These are phyloP conservation scores for Solanum ossicruentum DNA, from an alignment of 257 asterid species.

Conservation along the genomic window DNA sequence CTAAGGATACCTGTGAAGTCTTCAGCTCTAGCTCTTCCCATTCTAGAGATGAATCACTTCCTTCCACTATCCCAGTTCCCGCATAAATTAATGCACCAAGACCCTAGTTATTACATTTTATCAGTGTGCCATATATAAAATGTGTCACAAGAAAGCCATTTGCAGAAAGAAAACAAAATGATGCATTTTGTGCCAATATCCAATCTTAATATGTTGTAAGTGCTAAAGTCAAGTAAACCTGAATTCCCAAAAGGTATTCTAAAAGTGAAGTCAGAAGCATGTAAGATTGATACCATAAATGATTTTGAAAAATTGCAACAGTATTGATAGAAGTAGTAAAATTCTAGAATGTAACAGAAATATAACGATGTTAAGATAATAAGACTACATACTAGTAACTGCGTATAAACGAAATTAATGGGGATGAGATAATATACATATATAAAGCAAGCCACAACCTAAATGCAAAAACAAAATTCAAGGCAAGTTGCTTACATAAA, in stretches of 20 bases:
- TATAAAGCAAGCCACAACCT: neutral
- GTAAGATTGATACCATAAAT: neutral
- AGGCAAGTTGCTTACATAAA: neutral
- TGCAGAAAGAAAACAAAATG: neutral
- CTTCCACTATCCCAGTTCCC: slow-evolving; percentile 87
- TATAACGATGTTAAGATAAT: no score
- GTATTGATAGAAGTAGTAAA: no score
- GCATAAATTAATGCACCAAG: slow-evolving; percentile 76
- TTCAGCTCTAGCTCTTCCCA: slow-evolving; percentile 96
- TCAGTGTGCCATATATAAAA: neutral
- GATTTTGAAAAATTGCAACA: neutral
- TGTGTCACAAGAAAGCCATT: neutral
- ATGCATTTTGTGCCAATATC: neutral
- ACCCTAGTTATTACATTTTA: slow-evolving; percentile 30
- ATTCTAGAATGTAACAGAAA: neutral
- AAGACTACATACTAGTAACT: no score
- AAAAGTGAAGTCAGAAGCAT: neutral
- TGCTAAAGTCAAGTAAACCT: neutral
- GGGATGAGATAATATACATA: neutral
- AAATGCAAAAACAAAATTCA: neutral
- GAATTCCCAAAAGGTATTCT: neutral
- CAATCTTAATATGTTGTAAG: neutral
- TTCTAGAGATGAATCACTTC: slow-evolving; percentile 70
- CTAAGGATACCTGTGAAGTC: slow-evolving; percentile 71
- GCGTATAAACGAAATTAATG: neutral